A percentile compares a stretch with the other conserved stretches of the same genome.
phyloP scores from a whole-genome alignment of 139 green algal species.

The Haematococcus lacustris region DNA sequence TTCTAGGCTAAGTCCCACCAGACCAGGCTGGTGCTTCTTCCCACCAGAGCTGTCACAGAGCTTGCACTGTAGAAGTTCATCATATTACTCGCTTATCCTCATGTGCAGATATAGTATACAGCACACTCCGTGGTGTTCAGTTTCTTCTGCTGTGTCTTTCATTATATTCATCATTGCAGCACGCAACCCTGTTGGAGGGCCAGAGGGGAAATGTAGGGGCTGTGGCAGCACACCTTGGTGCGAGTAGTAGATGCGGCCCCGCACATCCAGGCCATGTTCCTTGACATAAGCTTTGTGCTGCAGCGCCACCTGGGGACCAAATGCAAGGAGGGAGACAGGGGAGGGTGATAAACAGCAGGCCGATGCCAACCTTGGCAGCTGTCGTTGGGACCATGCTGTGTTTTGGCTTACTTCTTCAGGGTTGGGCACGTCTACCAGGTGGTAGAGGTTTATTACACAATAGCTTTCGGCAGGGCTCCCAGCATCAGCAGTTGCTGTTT shows the following conservation, averaged over 20 bases:
- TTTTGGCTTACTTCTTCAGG: constrained; percentile 38
- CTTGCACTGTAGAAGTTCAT: too few relatives aligned
- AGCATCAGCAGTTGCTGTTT: neutral
- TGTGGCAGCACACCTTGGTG: constrained; percentile 58
- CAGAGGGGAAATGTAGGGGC: too few relatives aligned
- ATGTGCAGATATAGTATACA: too few relatives aligned
- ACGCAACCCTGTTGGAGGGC: too few relatives aligned
- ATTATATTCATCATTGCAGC: too few relatives aligned
- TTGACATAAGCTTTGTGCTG: constrained; percentile 32
- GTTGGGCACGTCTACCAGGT: constrained; percentile 71
- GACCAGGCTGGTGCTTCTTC: too few relatives aligned
- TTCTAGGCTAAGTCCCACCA: too few relatives aligned
- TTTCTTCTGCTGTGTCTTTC: too few relatives aligned
- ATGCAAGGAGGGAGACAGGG: too few relatives aligned
- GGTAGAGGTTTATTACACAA: constrained; percentile 91
- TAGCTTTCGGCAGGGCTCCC: neutral
- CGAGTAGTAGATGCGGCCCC: constrained; percentile 92
- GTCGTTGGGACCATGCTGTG: neutral
- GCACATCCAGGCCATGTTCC: constrained; percentile 28
- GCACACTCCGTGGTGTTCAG: too few relatives aligned
- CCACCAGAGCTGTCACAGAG: too few relatives aligned
- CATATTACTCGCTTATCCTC: too few relatives aligned
- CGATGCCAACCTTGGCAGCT: neutral
- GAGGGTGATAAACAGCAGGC: neutral
- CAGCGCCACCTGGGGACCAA: neutral